Conservation (phyloP, 257 asterid species). For the Plantago ovata region DNA sequence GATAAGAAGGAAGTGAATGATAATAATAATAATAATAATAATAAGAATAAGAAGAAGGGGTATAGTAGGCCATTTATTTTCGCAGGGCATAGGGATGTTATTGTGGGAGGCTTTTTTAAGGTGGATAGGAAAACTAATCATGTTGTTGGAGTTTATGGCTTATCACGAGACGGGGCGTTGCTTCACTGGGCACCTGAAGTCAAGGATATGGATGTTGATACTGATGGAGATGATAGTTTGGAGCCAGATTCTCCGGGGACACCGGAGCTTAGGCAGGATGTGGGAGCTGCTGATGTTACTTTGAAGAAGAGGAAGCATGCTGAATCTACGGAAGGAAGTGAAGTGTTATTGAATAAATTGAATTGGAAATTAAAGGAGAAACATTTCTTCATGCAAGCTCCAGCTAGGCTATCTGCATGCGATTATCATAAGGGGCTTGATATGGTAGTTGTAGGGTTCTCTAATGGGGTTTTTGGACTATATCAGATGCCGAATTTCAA, state of each 20-base stretch:
- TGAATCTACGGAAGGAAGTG: conserved; percentile 38
- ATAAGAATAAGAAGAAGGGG: conserved; percentile 26
- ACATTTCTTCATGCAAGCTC: conserved; percentile 79
- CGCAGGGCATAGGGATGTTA: conserved; percentile 77
- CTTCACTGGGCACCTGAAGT: conserved; percentile 58
- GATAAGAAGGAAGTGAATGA: conserved; percentile 28
- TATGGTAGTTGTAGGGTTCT: conserved; percentile 88
- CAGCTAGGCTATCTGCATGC: conserved; percentile 68
- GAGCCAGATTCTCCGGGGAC: conserved; percentile 87
- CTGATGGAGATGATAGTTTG: conserved; percentile 35
- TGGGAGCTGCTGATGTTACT: conserved; percentile 25
- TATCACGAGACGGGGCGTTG: conserved; percentile 88
- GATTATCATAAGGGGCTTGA: conserved; percentile 86
- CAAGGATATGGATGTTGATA: conserved; percentile 29
- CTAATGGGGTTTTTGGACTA: conserved; percentile 91
- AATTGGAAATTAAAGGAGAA: conserved; percentile 78
- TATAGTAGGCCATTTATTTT: conserved; percentile 64
- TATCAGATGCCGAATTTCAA: conserved; percentile 95
- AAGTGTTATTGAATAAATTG: conserved; percentile 40
- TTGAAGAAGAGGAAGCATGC: conserved; percentile 53
- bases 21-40: conserved; percentile 28
- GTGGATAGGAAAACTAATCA: conserved; percentile 56
- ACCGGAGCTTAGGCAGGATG: conserved; percentile 51
- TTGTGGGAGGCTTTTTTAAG: conserved; percentile 79
- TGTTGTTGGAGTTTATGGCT: conserved; percentile 50